Conservation (phyloP, 352 stramenopile genomes). For the Blastocystis sp. region DNA sequence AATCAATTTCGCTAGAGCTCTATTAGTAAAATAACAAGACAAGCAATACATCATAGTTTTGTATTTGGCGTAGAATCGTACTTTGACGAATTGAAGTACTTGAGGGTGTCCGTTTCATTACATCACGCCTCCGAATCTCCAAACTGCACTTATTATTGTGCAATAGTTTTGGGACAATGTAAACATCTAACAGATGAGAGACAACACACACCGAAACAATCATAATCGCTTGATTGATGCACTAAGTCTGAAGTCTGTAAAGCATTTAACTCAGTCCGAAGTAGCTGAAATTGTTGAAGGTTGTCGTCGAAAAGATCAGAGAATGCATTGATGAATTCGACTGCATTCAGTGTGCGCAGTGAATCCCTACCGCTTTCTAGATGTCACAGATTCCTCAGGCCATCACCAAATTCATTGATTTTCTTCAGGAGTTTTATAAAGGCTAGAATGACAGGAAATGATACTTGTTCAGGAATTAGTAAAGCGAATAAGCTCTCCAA, state of each 20-base stretch:
- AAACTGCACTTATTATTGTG: neutral
- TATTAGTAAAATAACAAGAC: neutral
- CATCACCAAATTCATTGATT: constrained; percentile 3
- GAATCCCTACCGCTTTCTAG: constrained; percentile 11
- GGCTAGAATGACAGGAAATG: neutral
- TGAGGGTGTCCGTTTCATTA: neutral
- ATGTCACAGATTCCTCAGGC: neutral
- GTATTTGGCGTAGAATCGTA: neutral
- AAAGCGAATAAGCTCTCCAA: neutral
- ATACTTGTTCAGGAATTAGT: neutral
- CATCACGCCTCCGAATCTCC: neutral
- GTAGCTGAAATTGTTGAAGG: neutral
- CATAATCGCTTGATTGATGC: neutral
- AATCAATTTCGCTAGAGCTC: constrained; percentile 53
- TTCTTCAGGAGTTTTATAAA: neutral
- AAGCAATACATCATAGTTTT: neutral
- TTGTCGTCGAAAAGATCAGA: neutral
- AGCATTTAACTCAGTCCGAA: neutral
- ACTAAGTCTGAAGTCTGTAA: neutral
- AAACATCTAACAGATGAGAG: neutral
- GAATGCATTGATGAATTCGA: neutral
- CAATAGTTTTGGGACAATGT: neutral
- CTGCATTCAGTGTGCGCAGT: neutral
- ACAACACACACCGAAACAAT: neutral
- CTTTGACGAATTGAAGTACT: neutral